Evolutionary conservation across 345 rosid genomes (phyloP), one percentile per base, ranked within the genome.

Genomic region (Lagerstroemia speciosa): DNA sequence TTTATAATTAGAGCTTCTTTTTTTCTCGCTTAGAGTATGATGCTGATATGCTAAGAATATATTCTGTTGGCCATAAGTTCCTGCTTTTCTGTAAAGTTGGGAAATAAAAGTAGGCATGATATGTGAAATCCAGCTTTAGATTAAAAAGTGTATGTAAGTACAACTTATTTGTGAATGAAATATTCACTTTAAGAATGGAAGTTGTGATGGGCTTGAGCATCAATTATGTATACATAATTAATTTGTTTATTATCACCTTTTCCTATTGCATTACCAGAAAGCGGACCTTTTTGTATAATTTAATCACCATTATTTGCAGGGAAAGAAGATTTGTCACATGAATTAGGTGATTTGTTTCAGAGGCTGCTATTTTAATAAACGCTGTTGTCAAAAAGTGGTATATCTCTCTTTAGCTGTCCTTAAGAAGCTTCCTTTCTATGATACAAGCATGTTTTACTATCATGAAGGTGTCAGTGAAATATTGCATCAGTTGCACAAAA

Each of bases 51-150:
- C 36, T 61, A 61, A 30, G 22, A 61, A 29, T 15, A 19, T 64
- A 64, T 64, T 64, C 16, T 63, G 22, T 63, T 63, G 38, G 27
- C 29, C 40, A 36, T 36, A 14, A 64, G 2, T 31, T n/a, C 26
- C 67, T 34, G 46, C 67, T 64, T 64, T 64, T 29, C 40, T 64
- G 40, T 37, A 36, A 64, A 36, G 45, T 64, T 64, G 46, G 46
- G 1, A 43, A 20, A 32, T 34, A 19, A 19, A 36, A 36, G 29
- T 37, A 16, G 67, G 48, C 37, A 37, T 22, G 46, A 64, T 64
- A 64, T 64, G 67, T 24, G 50, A 65, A 65, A 65, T 65, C 67
- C 50, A 58, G 12, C 67, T 65, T 38, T 64, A 34, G 26, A 45
- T 29, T 24, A 40, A 34, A 64, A 24, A 34, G 8, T 16, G 26